These are phyloP conservation scores for Chlamydomonas eustigma DNA, from an alignment of 139 green algal genomes.

Conservation along the genomic window DNA sequence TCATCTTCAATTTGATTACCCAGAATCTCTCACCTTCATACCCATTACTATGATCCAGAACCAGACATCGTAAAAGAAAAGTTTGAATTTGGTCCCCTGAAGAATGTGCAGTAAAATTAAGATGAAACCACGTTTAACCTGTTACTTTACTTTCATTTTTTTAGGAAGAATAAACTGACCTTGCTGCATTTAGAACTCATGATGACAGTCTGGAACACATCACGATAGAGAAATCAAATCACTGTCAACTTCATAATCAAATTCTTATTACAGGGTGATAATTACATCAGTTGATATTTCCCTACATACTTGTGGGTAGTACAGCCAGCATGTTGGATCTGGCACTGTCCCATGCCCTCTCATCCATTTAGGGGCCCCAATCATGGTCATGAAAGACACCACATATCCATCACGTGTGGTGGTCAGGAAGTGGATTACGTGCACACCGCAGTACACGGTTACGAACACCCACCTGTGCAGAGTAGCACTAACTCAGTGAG, in stretches of 20 bases:
- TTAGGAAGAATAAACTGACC: no score
- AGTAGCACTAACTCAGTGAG: no score
- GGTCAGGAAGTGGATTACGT: constrained; percentile 28
- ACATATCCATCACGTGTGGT: constrained; percentile 27
- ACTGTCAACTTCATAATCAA: no score
- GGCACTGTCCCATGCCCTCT: background rate
- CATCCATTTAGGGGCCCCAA: background rate
- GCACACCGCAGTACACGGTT: constrained; percentile 13
- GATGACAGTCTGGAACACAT: no score
- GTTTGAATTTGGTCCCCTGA: constrained; percentile 41
- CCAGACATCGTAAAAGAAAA: constrained; percentile 27
- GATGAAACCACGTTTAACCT: no score
- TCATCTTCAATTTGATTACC: no score
- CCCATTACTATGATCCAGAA: constrained; percentile 40
- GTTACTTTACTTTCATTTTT: no score
- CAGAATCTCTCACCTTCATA: constrained; percentile 52
- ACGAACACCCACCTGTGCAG: constrained; percentile 7
- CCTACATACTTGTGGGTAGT: background rate
- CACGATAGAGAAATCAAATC: no score
- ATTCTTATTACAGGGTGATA: background rate
- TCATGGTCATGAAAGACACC: constrained; percentile 9
- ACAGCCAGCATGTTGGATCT: constrained; percentile 30
- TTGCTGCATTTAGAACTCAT: no score
- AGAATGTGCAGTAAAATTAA: no score
- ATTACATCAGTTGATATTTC: background rate